These are phyloP conservation scores for Umbelopsis isabellina DNA, from an alignment of 192 early-diverging fungal genomes.

Conservation along the genomic window DNA sequence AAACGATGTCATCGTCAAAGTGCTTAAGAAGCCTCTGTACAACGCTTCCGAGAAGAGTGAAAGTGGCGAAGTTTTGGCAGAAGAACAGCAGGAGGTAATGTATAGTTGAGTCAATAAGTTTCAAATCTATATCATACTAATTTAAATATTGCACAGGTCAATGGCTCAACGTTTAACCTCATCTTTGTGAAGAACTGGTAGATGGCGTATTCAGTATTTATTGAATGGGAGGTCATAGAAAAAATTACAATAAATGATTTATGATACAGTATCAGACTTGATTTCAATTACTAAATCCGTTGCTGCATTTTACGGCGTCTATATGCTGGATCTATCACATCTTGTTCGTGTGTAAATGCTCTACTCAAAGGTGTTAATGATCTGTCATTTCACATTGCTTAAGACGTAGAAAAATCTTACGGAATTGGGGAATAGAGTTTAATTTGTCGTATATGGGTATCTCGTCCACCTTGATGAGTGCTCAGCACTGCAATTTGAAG, in stretches of 20 bases:
- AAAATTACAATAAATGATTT: conserved; percentile 8
- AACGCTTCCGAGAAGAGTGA: conserved; percentile 38
- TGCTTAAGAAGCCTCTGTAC: conserved; percentile 72
- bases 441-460: conserved; percentile 80
- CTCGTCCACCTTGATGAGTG: conserved; percentile 84
- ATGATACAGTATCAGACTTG: background rate
- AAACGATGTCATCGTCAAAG: conserved; percentile 69
- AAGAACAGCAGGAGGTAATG: conserved; percentile 83
- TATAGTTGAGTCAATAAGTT: background rate
- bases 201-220: background rate
- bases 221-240: background rate
- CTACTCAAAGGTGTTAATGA: background rate
- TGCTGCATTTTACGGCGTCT: conserved; percentile 1
- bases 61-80: conserved; percentile 64
- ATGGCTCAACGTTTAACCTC: conserved; percentile 78
- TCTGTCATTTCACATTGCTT: background rate
- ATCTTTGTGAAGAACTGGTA: conserved; percentile 59
- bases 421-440: conserved; percentile 61
- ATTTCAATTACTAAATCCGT: background rate
- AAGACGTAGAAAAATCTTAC: conserved; percentile 39
- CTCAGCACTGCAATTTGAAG: conserved; percentile 71
- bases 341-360: conserved; percentile 15
- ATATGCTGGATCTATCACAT: conserved; percentile 11
- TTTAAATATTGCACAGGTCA: conserved; percentile 34
- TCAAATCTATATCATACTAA: background rate